Evolutionary conservation across 805 yeast species (phyloP).

Genomic region (Candida incommunis): DNA sequence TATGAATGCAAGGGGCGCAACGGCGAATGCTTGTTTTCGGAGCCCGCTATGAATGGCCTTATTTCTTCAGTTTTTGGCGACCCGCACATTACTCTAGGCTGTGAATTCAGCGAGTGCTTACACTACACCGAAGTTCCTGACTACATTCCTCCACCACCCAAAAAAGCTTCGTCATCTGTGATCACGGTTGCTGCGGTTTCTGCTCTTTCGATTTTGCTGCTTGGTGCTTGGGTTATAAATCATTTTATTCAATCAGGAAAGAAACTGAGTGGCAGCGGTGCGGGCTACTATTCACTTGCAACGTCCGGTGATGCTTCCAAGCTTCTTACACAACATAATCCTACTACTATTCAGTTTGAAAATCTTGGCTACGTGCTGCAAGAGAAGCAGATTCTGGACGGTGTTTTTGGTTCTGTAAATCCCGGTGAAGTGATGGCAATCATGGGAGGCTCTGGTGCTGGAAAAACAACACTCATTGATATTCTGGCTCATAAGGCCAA

Average conservation of each 20-base stretch:
- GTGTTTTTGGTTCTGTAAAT: conserved; percentile 59
- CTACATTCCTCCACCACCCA: conserved; percentile 47
- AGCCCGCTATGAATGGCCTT: conserved; percentile 91
- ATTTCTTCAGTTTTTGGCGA: conserved; percentile 92
- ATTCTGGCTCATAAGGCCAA: conserved; percentile 82
- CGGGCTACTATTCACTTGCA: conserved; percentile 13
- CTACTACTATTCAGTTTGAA: conserved; percentile 66
- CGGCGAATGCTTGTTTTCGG: conserved; percentile 65
- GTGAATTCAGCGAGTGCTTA: conserved; percentile 81
- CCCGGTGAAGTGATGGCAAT: conserved; percentile 90
- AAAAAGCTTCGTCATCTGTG: conserved; percentile 13
- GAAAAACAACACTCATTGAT: conserved; percentile 87
- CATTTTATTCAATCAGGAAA: conserved; percentile 10
- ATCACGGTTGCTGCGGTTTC: conserved; percentile 13
- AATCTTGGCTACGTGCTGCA: conserved; percentile 50
- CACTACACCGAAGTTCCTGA: conserved; percentile 93
- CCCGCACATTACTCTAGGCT: conserved; percentile 65
- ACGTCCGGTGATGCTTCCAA: conserved; percentile 30
- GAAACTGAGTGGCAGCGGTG: conserved; percentile 7
- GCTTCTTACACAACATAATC: conserved; percentile 40
- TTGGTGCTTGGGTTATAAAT: conserved; percentile 3
- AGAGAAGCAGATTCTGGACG: conserved; percentile 38
- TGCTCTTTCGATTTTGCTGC: conserved; percentile 10
- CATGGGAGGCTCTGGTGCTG: conserved; percentile 99
- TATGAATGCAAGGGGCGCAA: conserved; percentile 60